Evolutionary conservation across 768 basidiomycete genomes (phyloP), one percentile per base, ranked within the genome.

Genomic region (Calocybe indica): DNA sequence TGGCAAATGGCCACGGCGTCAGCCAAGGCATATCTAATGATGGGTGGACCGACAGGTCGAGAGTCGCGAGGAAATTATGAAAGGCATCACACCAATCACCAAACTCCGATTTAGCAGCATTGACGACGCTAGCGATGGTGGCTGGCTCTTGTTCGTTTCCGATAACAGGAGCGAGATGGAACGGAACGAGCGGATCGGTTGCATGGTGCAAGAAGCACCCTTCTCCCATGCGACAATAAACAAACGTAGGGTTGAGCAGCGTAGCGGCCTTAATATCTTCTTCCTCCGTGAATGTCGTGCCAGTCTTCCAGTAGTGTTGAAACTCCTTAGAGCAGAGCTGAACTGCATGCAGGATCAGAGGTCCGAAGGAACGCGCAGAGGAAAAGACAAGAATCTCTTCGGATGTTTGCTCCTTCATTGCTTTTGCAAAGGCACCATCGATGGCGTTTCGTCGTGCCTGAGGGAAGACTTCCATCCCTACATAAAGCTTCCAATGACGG

Each of bases 191-290:
- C 5, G 73, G 76, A 48, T 74, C 66, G 1, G 70, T 69, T 6
- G 68, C 73, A 49, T 75, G 72, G 45, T 78, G 73, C 1, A 74
- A 62, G 12, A 61, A 55, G 49, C 66, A 76, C 2, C 56, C 64
- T 47, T 62, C 56, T 7, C 74, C 74, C 11, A 55, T 58, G 6
- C 61, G 54, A 2, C 70, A 70, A 52, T 71, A 74, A 0, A 66
- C 63, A 43, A 76, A 77, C 0, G 72, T 73, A 2, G 76, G 76
- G 50, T 79, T 79, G 31, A 70, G 45, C 28, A 65, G 48, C 5
- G 54, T 68, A 1, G 66, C 62, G 5, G 52, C 42, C 4, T 53
- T 53, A 28, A 49, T 43, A 3, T 59, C 44, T 5, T 47, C 50
- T 1, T 49, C 39, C 13, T 54, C 48, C 11, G 55, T 42, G 31